A percentile compares a stretch with the other conserved stretches of the same genome.
These are phyloP conservation scores for Starmerella stellata DNA, from an alignment of 805 yeast genomes.

Conservation along the genomic window DNA sequence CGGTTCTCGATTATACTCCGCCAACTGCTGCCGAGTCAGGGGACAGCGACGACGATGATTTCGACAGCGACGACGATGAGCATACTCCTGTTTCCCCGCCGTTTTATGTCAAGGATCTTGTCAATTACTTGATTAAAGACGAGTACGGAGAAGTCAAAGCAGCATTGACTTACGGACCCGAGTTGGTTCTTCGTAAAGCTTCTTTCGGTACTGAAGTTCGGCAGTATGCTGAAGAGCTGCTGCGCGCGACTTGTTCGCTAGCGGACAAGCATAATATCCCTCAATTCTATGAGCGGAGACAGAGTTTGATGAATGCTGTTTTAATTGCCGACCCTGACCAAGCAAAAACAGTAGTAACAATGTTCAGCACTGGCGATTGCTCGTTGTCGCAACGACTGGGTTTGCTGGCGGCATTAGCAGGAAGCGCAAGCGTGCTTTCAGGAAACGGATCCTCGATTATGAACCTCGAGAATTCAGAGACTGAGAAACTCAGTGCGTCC, in stretches of 20 bases:
- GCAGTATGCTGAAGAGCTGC: slow-evolving; percentile 37
- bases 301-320: slow-evolving; percentile 49
- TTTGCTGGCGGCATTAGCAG: slow-evolving; percentile 34
- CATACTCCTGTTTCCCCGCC: slow-evolving; percentile 31
- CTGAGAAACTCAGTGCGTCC: background rate
- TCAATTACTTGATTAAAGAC: slow-evolving; percentile 33
- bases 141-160: slow-evolving; percentile 33
- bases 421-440: background rate
- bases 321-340: slow-evolving; percentile 37
- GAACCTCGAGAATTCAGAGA: background rate
- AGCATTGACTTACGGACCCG: slow-evolving; percentile 37
- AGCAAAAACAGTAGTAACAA: slow-evolving; percentile 25
- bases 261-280: slow-evolving; percentile 38
- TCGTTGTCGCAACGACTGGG: slow-evolving; percentile 63
- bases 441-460: background rate
- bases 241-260: slow-evolving; percentile 35
- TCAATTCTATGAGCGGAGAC: slow-evolving; percentile 44
- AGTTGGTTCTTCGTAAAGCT: slow-evolving; percentile 47
- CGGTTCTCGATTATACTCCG: background rate
- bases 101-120: slow-evolving; percentile 54
- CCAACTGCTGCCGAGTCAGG: background rate
- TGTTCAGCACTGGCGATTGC: slow-evolving; percentile 53
- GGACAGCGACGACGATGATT: slow-evolving; percentile 21
- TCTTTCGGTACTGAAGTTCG: slow-evolving; percentile 41
- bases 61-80: slow-evolving; percentile 20